These are phyloP conservation scores for Cyanidioschyzon merolae DNA, from an alignment of 23 red algal genomes.

Conservation along the genomic window DNA sequence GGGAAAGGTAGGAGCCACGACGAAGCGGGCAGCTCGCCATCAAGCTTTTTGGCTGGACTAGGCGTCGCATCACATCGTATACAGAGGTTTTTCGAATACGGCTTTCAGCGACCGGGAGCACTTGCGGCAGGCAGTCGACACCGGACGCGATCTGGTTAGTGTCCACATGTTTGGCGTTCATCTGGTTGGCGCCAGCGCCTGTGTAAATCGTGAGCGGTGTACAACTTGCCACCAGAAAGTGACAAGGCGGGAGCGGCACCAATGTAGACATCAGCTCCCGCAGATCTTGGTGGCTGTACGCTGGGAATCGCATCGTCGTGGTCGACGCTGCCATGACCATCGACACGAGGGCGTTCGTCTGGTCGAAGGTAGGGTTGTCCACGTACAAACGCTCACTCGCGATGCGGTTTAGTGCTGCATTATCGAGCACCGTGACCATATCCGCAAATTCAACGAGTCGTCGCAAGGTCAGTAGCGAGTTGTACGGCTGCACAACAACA, in stretches of 20 bases:
- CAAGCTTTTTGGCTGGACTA: slow-evolving; percentile 83
- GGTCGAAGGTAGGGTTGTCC: slow-evolving; percentile 78
- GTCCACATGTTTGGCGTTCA: not conserved
- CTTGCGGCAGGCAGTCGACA: not conserved
- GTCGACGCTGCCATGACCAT: slow-evolving; percentile 94
- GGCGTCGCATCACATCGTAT: slow-evolving; percentile 87
- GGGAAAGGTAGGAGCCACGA: slow-evolving; percentile 80
- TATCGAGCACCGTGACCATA: slow-evolving; percentile 81
- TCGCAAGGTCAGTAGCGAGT: slow-evolving; percentile 74
- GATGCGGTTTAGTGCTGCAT: slow-evolving; percentile 82
- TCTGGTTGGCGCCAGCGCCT: not conserved
- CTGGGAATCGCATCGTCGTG: slow-evolving; percentile 79
- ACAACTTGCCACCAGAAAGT: slow-evolving; percentile 88
- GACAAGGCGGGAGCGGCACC: slow-evolving; percentile 77
- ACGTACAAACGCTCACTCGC: slow-evolving; percentile 79
- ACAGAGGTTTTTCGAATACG: slow-evolving; percentile 91
- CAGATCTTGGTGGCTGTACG: slow-evolving; percentile 96
- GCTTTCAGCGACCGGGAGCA: slow-evolving; percentile 3
- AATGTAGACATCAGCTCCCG: slow-evolving; percentile 71
- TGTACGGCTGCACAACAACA: slow-evolving; percentile 98
- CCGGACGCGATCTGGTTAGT: not conserved
- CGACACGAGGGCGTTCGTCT: slow-evolving; percentile 90
- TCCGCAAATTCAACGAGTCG: slow-evolving; percentile 77
- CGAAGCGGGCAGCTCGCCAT: slow-evolving; percentile 75
- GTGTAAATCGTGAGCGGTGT: slow-evolving; percentile 72